Evolutionary conservation across 176 grass and related monocot species (phyloP).

Genomic region (Zoysia japonica): DNA sequence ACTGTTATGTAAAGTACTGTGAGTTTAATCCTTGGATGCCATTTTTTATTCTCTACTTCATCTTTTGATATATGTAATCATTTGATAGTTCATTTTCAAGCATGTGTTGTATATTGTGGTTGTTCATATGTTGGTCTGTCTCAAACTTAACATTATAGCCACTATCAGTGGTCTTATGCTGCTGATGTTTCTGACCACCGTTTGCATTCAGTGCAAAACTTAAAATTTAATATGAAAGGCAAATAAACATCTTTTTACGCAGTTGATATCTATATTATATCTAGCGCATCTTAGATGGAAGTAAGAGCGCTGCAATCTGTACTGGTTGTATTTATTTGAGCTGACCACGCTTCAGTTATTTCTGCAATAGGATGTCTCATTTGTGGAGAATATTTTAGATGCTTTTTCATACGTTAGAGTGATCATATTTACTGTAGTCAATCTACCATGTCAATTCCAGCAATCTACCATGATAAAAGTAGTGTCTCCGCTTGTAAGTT

Average conservation of each 20-base stretch:
- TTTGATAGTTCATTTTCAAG: constrained; percentile 22
- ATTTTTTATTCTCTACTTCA: constrained; percentile 3
- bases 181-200: not conserved
- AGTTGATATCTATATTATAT: not conserved
- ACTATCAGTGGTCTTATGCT: not conserved
- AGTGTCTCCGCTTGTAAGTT: constrained; percentile 8
- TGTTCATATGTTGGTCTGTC: not conserved
- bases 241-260: not conserved
- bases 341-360: too few species aligned
- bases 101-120: not conserved
- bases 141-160: not conserved
- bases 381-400: constrained; percentile 5
- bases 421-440: not conserved
- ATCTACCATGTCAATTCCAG: constrained; percentile 14
- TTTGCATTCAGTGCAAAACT: not conserved
- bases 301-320: not conserved
- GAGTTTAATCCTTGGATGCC: not conserved
- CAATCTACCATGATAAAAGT: not conserved
- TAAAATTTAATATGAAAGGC: not conserved
- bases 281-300: not conserved
- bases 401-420: not conserved
- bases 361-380: too few species aligned
- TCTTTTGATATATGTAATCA: constrained; percentile 15
- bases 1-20: not conserved
- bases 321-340: not conserved